phyloP scores from a whole-genome alignment of 2,329 filamentous ascomycete species.

The Phialophora chinensis region DNA sequence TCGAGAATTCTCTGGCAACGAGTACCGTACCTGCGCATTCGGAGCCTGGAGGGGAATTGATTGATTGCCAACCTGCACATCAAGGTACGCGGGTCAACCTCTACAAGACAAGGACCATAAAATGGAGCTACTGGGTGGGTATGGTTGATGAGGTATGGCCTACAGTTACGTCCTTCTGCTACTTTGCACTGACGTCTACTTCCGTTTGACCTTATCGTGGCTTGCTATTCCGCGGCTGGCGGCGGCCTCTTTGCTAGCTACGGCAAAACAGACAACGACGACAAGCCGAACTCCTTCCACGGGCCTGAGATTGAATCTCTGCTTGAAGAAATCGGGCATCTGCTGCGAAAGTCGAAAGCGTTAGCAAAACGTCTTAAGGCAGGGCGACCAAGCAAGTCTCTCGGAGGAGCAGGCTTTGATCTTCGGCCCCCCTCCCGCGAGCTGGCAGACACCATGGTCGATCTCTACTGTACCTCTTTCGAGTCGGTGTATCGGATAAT shows the following conservation, averaged over 20 bases:
- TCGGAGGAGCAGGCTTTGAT: neutral
- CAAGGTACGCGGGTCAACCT: neutral
- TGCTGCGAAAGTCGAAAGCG: slow-evolving; percentile 38
- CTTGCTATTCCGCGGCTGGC: slow-evolving; percentile 4
- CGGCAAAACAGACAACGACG: neutral
- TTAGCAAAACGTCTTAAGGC: slow-evolving; percentile 40
- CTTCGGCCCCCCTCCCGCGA: slow-evolving; percentile 9
- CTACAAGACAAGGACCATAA: slow-evolving; percentile 13
- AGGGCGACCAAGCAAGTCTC: slow-evolving; percentile 34
- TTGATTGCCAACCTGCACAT: slow-evolving; percentile 1
- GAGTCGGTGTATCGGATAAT: slow-evolving; percentile 45
- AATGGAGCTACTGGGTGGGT: slow-evolving; percentile 42
- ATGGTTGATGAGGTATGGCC: neutral
- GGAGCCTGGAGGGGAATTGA: neutral
- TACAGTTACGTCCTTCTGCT: neutral
- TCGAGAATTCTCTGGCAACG: neutral
- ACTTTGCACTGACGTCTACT: neutral
- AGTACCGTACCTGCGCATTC: neutral
- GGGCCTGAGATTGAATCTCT: slow-evolving; percentile 28
- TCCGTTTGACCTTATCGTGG: slow-evolving; percentile 4
- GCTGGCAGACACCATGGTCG: slow-evolving; percentile 26
- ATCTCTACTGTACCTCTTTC: slow-evolving; percentile 37
- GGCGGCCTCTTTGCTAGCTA: neutral
- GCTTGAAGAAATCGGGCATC: slow-evolving; percentile 8
- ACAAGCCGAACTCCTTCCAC: slow-evolving; percentile 2